A percentile compares a stretch with the other conserved stretches of the same genome.
Conservation (phyloP, 1,284 basidiomycete genomes). For the Marasmius sp. region DNA sequence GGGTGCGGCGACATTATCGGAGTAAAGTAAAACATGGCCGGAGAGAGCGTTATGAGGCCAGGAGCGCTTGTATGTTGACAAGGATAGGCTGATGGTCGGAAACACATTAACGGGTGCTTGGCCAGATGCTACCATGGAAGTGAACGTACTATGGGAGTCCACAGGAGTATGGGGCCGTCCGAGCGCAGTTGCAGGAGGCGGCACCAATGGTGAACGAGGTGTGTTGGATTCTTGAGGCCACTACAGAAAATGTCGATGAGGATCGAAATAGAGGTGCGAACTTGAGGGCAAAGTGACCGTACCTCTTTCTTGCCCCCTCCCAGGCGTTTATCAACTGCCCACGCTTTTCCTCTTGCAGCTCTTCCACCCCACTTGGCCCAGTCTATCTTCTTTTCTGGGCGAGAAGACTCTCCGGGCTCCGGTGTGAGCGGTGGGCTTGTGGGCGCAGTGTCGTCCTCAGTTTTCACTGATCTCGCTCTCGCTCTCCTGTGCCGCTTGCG, state of each 20-base stretch:
- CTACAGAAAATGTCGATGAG: no score
- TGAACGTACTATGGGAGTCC: slow-evolving; percentile 41
- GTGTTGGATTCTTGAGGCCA: neutral
- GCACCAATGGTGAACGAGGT: slow-evolving; percentile 3
- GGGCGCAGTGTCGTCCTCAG: slow-evolving; percentile 16
- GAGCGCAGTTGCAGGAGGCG: slow-evolving; percentile 7
- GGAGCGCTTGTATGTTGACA: slow-evolving; percentile 55
- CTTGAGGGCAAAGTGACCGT: slow-evolving; percentile 11
- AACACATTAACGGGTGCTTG: slow-evolving; percentile 3
- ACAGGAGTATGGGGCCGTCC: slow-evolving; percentile 17
- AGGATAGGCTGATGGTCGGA: slow-evolving; percentile 49
- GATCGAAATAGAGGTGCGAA: neutral
- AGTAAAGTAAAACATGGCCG: slow-evolving; percentile 51
- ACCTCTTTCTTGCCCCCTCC: slow-evolving; percentile 37
- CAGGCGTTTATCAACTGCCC: slow-evolving; percentile 42
- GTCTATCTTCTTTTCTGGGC: slow-evolving; percentile 27
- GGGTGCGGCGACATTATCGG: slow-evolving; percentile 46
- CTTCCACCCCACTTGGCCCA: slow-evolving; percentile 59
- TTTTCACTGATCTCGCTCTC: slow-evolving; percentile 1
- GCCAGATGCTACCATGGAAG: neutral
- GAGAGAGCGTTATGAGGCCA: slow-evolving; percentile 58
- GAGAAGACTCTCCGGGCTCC: slow-evolving; percentile 2
- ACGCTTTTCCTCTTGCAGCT: slow-evolving; percentile 43
- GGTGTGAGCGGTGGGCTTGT: slow-evolving; percentile 8
- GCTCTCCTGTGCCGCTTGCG: slow-evolving; percentile 8